A percentile compares a stretch with the other conserved stretches of the same genome.
phyloP scores from a whole-genome alignment of 169 alveolate species.

The Plasmodium billcollinsi region DNA sequence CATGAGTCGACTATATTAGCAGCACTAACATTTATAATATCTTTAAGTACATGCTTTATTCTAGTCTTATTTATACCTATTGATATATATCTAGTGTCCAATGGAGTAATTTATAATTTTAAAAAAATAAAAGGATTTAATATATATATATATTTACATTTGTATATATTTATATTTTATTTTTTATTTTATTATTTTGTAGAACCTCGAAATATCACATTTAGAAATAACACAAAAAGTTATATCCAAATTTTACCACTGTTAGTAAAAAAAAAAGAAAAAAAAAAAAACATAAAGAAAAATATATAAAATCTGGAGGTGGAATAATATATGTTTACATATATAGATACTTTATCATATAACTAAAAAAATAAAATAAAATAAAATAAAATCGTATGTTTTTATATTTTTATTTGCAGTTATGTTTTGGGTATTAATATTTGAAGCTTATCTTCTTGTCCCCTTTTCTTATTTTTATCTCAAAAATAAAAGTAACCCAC shows the following conservation, averaged over 20 bases:
- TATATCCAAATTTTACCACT: conserved; percentile 53
- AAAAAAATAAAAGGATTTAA: conserved; percentile 4
- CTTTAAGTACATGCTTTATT: conserved; percentile 53
- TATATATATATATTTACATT: background rate
- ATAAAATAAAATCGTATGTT: background rate
- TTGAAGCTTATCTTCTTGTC: conserved; percentile 48
- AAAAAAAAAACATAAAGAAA: background rate
- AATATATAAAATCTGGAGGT: background rate
- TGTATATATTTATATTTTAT: background rate
- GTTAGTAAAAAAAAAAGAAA: conserved; percentile 17
- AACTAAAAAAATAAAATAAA: too few species aligned
- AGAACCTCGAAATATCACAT: conserved; percentile 61
- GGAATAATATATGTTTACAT: too few species aligned
- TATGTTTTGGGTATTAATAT: conserved; percentile 65
- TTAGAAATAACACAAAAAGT: conserved; percentile 60
- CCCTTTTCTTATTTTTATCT: conserved; percentile 71
- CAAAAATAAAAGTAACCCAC: conserved; percentile 33
- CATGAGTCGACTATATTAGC: conserved; percentile 53
- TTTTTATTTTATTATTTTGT: conserved; percentile 16
- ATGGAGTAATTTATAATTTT: conserved; percentile 41
- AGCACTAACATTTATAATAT: conserved; percentile 49
- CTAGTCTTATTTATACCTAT: conserved; percentile 66
- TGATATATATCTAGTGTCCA: conserved; percentile 63
- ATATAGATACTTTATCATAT: too few species aligned
- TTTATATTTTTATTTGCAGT: conserved; percentile 22